phyloP scores from a whole-genome alignment of 257 asterid genomes.

The Penstemon barbatus region DNA sequence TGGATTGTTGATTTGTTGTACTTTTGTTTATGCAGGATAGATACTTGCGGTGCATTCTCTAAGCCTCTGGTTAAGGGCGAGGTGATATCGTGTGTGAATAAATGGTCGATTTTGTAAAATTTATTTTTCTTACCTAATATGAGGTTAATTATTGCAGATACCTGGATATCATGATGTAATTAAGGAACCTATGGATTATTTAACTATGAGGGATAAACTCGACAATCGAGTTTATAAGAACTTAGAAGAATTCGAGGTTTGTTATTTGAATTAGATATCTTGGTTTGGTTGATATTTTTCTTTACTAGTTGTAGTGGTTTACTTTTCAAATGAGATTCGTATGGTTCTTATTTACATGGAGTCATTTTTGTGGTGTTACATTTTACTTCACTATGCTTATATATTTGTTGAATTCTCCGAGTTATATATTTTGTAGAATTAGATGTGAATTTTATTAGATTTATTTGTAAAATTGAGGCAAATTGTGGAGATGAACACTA shows the following conservation, averaged over 20 bases:
- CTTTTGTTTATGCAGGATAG: no score
- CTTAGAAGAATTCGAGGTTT: conserved; percentile 88
- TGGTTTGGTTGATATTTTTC: background rate
- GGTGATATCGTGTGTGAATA: conserved; percentile 12
- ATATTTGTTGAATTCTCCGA: no score
- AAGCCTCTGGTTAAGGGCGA: no score
- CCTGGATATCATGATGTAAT: conserved; percentile 92
- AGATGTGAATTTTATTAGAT: no score
- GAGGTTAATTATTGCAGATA: conserved; percentile 56
- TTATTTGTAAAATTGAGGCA: background rate
- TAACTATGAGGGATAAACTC: conserved; percentile 85
- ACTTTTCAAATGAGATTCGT: background rate
- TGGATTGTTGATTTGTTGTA: no score
- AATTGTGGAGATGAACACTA: conserved; percentile 13
- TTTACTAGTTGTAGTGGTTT: conserved; percentile 12
- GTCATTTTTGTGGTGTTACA: no score
- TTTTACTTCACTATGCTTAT: no score
- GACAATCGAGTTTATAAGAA: conserved; percentile 47
- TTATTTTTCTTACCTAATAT: conserved; percentile 25
- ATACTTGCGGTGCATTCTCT: no score
- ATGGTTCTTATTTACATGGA: background rate
- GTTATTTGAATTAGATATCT: conserved; percentile 27
- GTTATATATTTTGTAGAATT: no score
- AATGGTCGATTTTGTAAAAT: background rate
- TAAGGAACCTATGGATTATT: conserved; percentile 91